A percentile compares a stretch with the other conserved stretches of the same genome.
These are phyloP conservation scores for Lentinus brumalis DNA, from an alignment of 768 basidiomycete genomes.

Conservation along the genomic window DNA sequence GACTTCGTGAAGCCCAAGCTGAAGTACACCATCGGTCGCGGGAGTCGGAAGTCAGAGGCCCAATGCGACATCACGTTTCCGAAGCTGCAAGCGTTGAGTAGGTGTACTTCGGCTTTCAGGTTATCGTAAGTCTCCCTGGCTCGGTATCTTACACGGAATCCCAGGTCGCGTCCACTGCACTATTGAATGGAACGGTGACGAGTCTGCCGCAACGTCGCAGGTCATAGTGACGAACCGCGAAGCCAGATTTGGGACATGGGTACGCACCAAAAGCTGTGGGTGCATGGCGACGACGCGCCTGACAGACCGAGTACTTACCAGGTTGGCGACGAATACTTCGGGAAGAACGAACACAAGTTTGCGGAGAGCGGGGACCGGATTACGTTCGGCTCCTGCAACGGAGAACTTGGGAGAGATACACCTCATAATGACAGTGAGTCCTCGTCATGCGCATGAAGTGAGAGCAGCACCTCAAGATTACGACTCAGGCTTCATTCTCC, in stretches of 20 bases:
- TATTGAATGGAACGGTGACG: slow-evolving; percentile 59
- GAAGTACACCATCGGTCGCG: slow-evolving; percentile 56
- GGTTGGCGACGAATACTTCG: slow-evolving; percentile 67
- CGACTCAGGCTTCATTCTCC: slow-evolving; percentile 65
- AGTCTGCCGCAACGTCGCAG: slow-evolving; percentile 34
- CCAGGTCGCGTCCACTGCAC: slow-evolving; percentile 54
- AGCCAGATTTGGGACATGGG: slow-evolving; percentile 47
- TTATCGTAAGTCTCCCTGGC: neutral
- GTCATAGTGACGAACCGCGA: slow-evolving; percentile 54
- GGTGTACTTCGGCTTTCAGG: neutral
- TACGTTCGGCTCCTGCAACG: slow-evolving; percentile 66
- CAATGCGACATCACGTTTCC: slow-evolving; percentile 56
- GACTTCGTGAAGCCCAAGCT: slow-evolving; percentile 59
- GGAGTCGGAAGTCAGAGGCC: neutral
- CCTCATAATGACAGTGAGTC: slow-evolving; percentile 70
- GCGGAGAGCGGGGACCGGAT: slow-evolving; percentile 82
- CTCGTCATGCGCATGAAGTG: neutral
- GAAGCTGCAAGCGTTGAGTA: slow-evolving; percentile 66
- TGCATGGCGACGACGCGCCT: neutral
- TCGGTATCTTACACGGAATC: slow-evolving; percentile 20
- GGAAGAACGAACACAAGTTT: slow-evolving; percentile 49
- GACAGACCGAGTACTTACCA: slow-evolving; percentile 26
- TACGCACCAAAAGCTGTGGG: neutral
- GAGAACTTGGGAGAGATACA: slow-evolving; percentile 34
- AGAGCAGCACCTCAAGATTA: neutral